A percentile compares a stretch with the other conserved stretches of the same genome.
phyloP scores from a whole-genome alignment of 345 rosid genomes.

The sweet orange (Citrus sinensis) region DVS_A1.0 CM039167.1:701501-702000 shows the following conservation, averaged over 20 bases:
- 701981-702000: no score
- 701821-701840: neutral
- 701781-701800: neutral
- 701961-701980: neutral
- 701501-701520: neutral
- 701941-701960: neutral
- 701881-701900: neutral
- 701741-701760: neutral
- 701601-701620: neutral
- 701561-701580: neutral
- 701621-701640: neutral
- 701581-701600: neutral
- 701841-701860: neutral
- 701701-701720: neutral
- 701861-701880: neutral
- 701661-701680: neutral
- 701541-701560: neutral
- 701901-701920: neutral
- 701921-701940: neutral
- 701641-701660: neutral
- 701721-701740: neutral
- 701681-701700: neutral
- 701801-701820: neutral
- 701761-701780: neutral
- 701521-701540: neutral